A percentile compares a stretch with the other conserved stretches of the same genome.
Conservation (phyloP, 1,139 yeast species). For the Nematodospora anomalae region DNA sequence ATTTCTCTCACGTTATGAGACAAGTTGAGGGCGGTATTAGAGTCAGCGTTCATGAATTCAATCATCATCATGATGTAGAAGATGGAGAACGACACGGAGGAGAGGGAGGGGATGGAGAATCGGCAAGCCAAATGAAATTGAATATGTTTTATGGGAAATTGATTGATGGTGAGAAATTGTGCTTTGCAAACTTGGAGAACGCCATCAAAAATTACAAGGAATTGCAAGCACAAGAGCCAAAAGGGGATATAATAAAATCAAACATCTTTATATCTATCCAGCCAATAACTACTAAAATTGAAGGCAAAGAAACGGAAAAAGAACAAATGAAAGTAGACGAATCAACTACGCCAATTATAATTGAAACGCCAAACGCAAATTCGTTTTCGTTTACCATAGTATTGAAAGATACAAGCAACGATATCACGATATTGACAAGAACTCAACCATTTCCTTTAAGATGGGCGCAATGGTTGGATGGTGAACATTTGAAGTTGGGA, state of each 20-base stretch:
- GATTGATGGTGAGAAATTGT: slow-evolving; percentile 85
- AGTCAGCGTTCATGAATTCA: slow-evolving; percentile 53
- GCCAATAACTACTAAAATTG: slow-evolving; percentile 49
- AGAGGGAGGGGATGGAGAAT: too few species aligned
- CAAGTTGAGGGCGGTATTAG: slow-evolving; percentile 91
- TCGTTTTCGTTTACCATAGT: slow-evolving; percentile 65
- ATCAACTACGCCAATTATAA: slow-evolving; percentile 37
- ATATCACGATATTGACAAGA: slow-evolving; percentile 67
- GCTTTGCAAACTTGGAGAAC: slow-evolving; percentile 82
- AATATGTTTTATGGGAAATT: slow-evolving; percentile 75
- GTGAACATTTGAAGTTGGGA: slow-evolving; percentile 34
- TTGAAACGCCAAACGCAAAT: slow-evolving; percentile 39
- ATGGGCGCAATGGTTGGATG: slow-evolving; percentile 88
- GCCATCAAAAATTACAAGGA: slow-evolving; percentile 50
- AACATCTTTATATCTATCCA: slow-evolving; percentile 79
- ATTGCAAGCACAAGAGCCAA: slow-evolving; percentile 21
- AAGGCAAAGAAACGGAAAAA: slow-evolving; percentile 3
- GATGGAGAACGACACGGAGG: too few species aligned
- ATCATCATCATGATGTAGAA: slow-evolving; percentile 35
- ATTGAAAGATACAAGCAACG: slow-evolving; percentile 75
- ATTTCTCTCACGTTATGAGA: slow-evolving; percentile 79
- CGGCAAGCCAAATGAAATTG: slow-evolving; percentile 42
- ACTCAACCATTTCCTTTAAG: slow-evolving; percentile 88
- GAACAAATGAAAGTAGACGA: slow-evolving; percentile 20
- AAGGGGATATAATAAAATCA: slow-evolving; percentile 44